These are phyloP conservation scores for Tetracentron sinense DNA, from an alignment of 164 flowering plant genomes.

Conservation along the genomic window DNA sequence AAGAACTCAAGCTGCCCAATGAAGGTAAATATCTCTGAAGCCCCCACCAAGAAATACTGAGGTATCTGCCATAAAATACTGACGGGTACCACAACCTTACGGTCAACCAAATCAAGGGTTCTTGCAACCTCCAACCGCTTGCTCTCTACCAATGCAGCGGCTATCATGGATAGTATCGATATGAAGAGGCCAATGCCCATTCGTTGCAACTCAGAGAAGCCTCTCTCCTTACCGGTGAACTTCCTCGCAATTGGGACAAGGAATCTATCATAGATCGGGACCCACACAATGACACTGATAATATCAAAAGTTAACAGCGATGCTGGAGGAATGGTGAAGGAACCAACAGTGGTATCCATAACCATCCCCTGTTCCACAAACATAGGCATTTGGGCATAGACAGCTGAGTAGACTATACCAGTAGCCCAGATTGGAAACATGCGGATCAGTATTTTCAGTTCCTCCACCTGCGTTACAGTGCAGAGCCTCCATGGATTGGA, in stretches of 20 bases:
- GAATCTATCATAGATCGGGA: slow-evolving; percentile 68
- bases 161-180: slow-evolving; percentile 65
- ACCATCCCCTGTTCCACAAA: slow-evolving; percentile 80
- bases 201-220: slow-evolving; percentile 77
- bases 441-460: slow-evolving; percentile 72
- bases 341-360: slow-evolving; percentile 75
- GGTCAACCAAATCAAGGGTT: slow-evolving; percentile 40
- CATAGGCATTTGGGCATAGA: slow-evolving; percentile 86
- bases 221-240: slow-evolving; percentile 69
- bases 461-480: slow-evolving; percentile 89
- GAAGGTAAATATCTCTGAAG: slow-evolving; percentile 58
- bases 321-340: slow-evolving; percentile 84
- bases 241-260: slow-evolving; percentile 71
- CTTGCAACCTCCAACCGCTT: slow-evolving; percentile 49
- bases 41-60: slow-evolving; percentile 69
- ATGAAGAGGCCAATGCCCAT: slow-evolving; percentile 86
- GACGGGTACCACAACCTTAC: slow-evolving; percentile 48
- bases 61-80: slow-evolving; percentile 77
- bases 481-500: slow-evolving; percentile 70
- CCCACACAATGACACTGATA: slow-evolving; percentile 80
- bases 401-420: slow-evolving; percentile 77
- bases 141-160: slow-evolving; percentile 79
- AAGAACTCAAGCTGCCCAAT: slow-evolving; percentile 78
- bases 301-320: slow-evolving; percentile 79
- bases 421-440: slow-evolving; percentile 96